Evolutionary conservation across 768 basidiomycete species (phyloP).

Genomic region (Suillus alpinus): DNA sequence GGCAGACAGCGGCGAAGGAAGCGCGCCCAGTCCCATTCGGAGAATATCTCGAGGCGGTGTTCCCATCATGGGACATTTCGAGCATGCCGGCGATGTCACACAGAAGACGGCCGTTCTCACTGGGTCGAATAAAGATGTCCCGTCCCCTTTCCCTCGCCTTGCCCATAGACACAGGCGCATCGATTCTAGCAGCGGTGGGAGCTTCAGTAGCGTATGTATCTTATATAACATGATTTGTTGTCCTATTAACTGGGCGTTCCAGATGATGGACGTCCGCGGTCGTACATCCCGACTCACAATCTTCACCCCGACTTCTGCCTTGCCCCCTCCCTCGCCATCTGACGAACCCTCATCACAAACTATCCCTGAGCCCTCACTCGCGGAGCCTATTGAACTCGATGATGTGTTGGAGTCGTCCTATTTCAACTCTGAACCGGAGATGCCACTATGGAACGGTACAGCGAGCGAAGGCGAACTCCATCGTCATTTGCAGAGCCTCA

Average conservation of each 20-base stretch:
- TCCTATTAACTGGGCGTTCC: constrained; percentile 7
- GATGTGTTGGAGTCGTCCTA: constrained; percentile 78
- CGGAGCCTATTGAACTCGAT: constrained; percentile 58
- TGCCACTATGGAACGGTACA: constrained; percentile 24
- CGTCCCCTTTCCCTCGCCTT: constrained; percentile 30
- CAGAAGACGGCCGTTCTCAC: constrained; percentile 27
- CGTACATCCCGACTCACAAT: constrained; percentile 34
- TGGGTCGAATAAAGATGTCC: constrained; percentile 28
- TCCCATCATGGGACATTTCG: constrained; percentile 41
- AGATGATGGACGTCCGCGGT: constrained; percentile 31
- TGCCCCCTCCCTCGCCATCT: constrained; percentile 33
- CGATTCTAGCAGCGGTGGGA: constrained; percentile 28
- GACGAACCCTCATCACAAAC: constrained; percentile 34
- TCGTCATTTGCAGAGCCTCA: constrained; percentile 47
- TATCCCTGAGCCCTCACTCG: constrained; percentile 36
- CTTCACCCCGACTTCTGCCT: constrained; percentile 26
- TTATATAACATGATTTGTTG: constrained; percentile 9
- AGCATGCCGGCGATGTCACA: constrained; percentile 10
- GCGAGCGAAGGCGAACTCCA: constrained; percentile 35
- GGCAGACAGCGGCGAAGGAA: constrained; percentile 31
- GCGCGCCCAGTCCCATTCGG: constrained; percentile 25
- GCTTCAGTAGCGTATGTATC: constrained; percentile 35
- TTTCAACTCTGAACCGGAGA: constrained; percentile 55
- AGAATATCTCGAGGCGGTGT: constrained; percentile 14
- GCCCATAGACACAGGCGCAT: constrained; percentile 22